Evolutionary conservation across 768 basidiomycete species (phyloP).

Genomic region (Mycena amicta): DNA sequence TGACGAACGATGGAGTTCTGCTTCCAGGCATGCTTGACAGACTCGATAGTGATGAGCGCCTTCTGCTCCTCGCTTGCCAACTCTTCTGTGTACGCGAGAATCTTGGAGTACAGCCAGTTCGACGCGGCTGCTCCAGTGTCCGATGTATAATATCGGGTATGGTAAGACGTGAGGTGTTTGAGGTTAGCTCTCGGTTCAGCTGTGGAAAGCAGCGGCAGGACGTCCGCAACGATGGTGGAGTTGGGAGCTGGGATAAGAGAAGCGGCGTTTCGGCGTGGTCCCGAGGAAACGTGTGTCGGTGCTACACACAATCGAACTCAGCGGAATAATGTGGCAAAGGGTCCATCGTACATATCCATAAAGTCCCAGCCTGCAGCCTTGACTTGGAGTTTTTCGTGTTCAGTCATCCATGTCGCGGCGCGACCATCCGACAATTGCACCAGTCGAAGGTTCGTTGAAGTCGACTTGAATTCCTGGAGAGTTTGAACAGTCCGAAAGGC

Average conservation of each 20-base stretch:
- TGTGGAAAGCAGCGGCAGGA: slow-evolving; percentile 9
- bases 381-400: slow-evolving; percentile 13
- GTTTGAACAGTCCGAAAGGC: background rate
- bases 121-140: slow-evolving; percentile 12
- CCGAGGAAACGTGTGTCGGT: slow-evolving; percentile 7
- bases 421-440: slow-evolving; percentile 52
- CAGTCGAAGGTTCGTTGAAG: slow-evolving; percentile 50
- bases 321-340: background rate
- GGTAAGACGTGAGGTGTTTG: slow-evolving; percentile 49
- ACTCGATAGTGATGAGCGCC: slow-evolving; percentile 8
- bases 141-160: slow-evolving; percentile 47
- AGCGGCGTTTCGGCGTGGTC: background rate
- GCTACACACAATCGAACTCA: background rate
- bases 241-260: slow-evolving; percentile 17
- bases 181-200: slow-evolving; percentile 49
- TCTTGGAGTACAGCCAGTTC: slow-evolving; percentile 15
- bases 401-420: slow-evolving; percentile 23
- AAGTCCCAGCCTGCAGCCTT: slow-evolving; percentile 10
- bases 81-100: slow-evolving; percentile 10
- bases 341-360: slow-evolving; percentile 15
- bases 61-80: slow-evolving; percentile 11
- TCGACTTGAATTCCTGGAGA: slow-evolving; percentile 50
- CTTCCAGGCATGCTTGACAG: slow-evolving; percentile 9
- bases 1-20: slow-evolving; percentile 17
- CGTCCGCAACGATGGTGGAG: slow-evolving; percentile 11